Evolutionary conservation across 2,329 filamentous ascomycete genomes (phyloP).

Genomic region (Aspergillus japonicus): DNA sequence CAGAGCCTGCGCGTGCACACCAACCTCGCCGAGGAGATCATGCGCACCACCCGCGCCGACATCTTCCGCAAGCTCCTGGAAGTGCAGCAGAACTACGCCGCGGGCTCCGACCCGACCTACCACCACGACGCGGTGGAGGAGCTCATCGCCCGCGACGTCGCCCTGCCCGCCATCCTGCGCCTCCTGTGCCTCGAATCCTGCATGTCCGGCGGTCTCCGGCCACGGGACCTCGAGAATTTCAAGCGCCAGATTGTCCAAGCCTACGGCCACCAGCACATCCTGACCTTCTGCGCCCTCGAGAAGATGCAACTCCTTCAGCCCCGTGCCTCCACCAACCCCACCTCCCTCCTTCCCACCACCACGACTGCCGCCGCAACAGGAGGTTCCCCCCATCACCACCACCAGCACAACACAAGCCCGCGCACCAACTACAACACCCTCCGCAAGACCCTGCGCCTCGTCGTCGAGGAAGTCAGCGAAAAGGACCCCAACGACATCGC

Average conservation of each 20-base stretch:
- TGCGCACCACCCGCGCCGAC: conserved; percentile 86
- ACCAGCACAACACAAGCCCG: conserved; percentile 61
- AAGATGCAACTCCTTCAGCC: conserved; percentile 84
- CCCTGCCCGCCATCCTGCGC: conserved; percentile 76
- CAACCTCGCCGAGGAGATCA: conserved; percentile 88
- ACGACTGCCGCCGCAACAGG: neutral
- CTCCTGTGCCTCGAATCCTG: conserved; percentile 89
- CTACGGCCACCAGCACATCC: conserved; percentile 90
- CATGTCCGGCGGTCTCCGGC: conserved; percentile 81
- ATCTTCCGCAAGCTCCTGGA: conserved; percentile 85
- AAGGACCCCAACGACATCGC: conserved; percentile 90
- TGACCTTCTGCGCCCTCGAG: conserved; percentile 84
- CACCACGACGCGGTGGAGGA: conserved; percentile 92
- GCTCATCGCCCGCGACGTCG: conserved; percentile 82
- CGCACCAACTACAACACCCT: conserved; percentile 86
- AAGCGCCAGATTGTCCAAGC: conserved; percentile 84
- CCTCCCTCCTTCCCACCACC: conserved; percentile 58
- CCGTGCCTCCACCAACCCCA: conserved; percentile 72
- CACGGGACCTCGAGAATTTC: conserved; percentile 85
- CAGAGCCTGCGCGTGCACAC: conserved; percentile 91
- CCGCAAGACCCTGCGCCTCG: conserved; percentile 80
- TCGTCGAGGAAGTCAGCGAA: conserved; percentile 95
- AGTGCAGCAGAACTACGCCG: conserved; percentile 92
- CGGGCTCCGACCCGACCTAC: conserved; percentile 80
- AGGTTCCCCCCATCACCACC: conserved; percentile 52